phyloP scores from a whole-genome alignment of 179 eudicot species.

The Beta lomatogona region DNA sequence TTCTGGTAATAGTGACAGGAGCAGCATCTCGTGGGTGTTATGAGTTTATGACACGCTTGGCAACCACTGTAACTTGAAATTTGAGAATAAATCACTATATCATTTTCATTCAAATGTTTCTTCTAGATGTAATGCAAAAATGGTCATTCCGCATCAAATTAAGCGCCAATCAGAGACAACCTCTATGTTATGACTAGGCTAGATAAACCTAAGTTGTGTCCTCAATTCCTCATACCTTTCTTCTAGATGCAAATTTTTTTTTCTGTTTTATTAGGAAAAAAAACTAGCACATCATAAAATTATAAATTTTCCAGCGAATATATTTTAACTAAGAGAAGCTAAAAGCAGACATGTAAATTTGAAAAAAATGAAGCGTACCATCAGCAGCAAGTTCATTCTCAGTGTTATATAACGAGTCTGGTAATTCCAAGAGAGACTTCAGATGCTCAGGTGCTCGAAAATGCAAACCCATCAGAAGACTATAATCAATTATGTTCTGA shows the following conservation, averaged over 20 bases:
- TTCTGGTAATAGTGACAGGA: too few relatives aligned
- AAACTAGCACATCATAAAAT: background rate
- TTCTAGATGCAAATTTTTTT: background rate
- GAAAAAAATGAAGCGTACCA: conserved; percentile 37
- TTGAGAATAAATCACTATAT: too few relatives aligned
- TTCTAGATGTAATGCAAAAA: too few relatives aligned
- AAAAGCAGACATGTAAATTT: conserved; percentile 13
- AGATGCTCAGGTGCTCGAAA: conserved; percentile 95
- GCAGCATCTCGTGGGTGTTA: too few relatives aligned
- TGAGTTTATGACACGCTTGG: too few relatives aligned
- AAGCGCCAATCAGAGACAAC: background rate
- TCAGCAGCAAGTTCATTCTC: conserved; percentile 40
- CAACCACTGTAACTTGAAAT: too few relatives aligned
- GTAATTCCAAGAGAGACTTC: conserved; percentile 55
- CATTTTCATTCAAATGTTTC: too few relatives aligned
- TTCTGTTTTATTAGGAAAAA: background rate
- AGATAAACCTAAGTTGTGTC: background rate
- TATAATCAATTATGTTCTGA: conserved; percentile 91
- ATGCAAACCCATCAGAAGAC: conserved; percentile 92
- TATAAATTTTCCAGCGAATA: background rate
- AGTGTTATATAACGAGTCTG: conserved; percentile 36
- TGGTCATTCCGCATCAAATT: background rate
- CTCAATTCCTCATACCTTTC: background rate
- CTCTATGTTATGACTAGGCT: background rate
- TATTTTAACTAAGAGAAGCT: background rate